phyloP scores from a whole-genome alignment of 345 rosid genomes.

The Salix viminalis region DNA sequence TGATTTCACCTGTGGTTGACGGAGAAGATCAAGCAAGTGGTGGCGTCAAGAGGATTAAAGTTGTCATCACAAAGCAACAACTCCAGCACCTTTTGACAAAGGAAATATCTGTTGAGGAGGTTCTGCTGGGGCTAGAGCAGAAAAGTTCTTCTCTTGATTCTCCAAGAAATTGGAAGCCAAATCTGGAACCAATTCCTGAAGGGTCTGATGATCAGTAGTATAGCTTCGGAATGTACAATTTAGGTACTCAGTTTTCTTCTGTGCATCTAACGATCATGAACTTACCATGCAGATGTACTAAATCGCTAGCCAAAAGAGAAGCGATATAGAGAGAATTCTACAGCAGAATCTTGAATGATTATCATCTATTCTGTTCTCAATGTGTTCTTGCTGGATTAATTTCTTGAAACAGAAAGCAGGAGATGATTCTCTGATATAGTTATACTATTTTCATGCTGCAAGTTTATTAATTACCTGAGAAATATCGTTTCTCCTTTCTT shows the following conservation, averaged over 20 bases:
- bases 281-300: background rate
- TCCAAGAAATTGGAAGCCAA: constrained; percentile 40
- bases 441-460: background rate
- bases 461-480: too few relatives aligned
- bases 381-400: background rate
- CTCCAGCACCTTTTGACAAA: constrained; percentile 25
- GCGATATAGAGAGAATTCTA: background rate
- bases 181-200: constrained; percentile 47
- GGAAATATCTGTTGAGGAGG: constrained; percentile 23
- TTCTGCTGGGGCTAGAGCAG: constrained; percentile 13
- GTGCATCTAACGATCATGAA: background rate
- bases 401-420: background rate
- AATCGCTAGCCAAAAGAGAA: background rate
- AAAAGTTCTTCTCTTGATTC: constrained; percentile 9
- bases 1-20: background rate
- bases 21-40: background rate
- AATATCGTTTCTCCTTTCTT: background rate
- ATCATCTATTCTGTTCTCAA: background rate
- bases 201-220: constrained; percentile 26
- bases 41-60: constrained; percentile 32
- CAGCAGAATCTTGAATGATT: background rate
- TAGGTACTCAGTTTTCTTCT: background rate
- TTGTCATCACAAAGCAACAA: constrained; percentile 42
- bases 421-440: background rate
- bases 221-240: background rate